Base-by-base conservation (phyloP, 2,329 filamentous ascomycete species). In the Colletotrichum sansevieriae region DNA sequence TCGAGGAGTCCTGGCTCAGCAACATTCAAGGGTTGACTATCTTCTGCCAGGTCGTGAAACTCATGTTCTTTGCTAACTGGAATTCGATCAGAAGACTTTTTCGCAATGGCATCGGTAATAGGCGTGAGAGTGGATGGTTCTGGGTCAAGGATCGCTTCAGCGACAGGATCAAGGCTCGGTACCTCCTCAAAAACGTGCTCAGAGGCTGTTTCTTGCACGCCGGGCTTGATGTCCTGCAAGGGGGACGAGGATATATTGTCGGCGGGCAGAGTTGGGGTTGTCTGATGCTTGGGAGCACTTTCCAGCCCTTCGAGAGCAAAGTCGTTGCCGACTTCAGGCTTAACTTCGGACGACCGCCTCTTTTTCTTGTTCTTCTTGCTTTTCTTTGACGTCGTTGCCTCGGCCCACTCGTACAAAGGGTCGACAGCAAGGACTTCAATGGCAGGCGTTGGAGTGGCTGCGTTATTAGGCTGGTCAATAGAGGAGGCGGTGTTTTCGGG, bases 311-410 rank as follows among this genome's bases (percentile, higher is more conserved):
- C 37, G 11, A 3, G 11, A 39, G 11, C 4, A 39, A 15, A 12
- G 13, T 39, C 37, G 37, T 15, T 6, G 37, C 37, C 9, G 37
- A 39, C 13, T 15, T 61, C 63, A 13, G n/a, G 54, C 57, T 70
- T 63, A 70, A 70, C 51, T 70, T 71, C 49, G 57, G 70, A 55
- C 51, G 72, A 70, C 25, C 56, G 56, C 54, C 71, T 71, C 60
- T 70, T 77, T n/a, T 75, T 78, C 58, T 69, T 73, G 60, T 78
- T 76, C 70, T 75, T 75, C 69, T 79, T 77, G 71, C 77, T 75
- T 68, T 76, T 76, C 67, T 77, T 73, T 60, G 75, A 74, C 65
- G 68, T 70, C 66, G 15, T 33, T 29, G 33, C 20, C 13, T 20
- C 13, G 9, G 49, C 13, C 13, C 15, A 33, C 3, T 54, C 49